phyloP scores from a whole-genome alignment of 2,329 filamentous ascomycete genomes.

The Zopfia rhizophila region DNA sequence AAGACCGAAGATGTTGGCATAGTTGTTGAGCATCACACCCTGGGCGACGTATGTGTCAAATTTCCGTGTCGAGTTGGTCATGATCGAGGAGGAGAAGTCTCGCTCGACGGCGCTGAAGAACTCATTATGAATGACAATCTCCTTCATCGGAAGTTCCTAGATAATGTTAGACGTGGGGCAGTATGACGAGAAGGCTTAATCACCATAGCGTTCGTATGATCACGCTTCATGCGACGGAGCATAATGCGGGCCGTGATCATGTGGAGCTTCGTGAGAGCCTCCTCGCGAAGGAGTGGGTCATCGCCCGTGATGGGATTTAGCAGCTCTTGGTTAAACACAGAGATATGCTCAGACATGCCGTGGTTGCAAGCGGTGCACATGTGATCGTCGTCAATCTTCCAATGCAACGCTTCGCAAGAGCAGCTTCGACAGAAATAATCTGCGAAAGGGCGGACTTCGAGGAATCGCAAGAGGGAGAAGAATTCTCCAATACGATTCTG shows the following conservation, averaged over 20 bases:
- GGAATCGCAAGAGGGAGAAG: constrained; percentile 91
- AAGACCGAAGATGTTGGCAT: constrained; percentile 97
- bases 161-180: constrained; percentile 4
- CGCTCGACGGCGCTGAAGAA: constrained; percentile 97
- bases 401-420: constrained; percentile 82
- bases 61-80: constrained; percentile 86
- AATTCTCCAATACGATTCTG: constrained; percentile 98
- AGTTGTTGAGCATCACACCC: constrained; percentile 93
- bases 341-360: constrained; percentile 74
- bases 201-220: constrained; percentile 88
- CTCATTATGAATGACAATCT: constrained; percentile 89
- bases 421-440: constrained; percentile 95
- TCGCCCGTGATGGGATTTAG: constrained; percentile 76
- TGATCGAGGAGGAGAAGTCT: constrained; percentile 95
- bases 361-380: constrained; percentile 77
- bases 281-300: constrained; percentile 65
- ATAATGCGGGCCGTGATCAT: constrained; percentile 93
- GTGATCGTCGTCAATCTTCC: constrained; percentile 78
- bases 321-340: constrained; percentile 93
- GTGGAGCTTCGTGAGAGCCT: constrained; percentile 83
- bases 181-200: neutral
- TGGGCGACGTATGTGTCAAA: constrained; percentile 97
- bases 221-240: constrained; percentile 92
- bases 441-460: constrained; percentile 88
- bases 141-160: constrained; percentile 87